These are phyloP conservation scores for Sporobolomyces pararoseus DNA, from an alignment of 768 basidiomycete species.

Conservation along the genomic window DNA sequence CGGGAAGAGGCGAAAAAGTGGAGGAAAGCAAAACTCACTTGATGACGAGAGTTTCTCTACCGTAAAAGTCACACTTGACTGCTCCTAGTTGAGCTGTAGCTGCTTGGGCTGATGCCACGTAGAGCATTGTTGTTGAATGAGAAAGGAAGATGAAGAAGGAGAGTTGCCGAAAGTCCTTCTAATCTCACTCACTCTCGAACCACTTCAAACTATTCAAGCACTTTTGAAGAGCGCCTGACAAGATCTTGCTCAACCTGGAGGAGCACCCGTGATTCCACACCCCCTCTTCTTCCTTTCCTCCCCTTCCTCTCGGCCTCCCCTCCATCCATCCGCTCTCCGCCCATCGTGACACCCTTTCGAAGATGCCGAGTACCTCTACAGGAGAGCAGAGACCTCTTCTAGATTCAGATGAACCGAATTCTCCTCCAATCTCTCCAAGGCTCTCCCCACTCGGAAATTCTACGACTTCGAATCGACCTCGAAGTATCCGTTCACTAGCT, in stretches of 20 bases:
- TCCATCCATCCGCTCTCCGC: not conserved
- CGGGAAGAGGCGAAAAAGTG: not conserved
- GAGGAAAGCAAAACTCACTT: conserved; percentile 25
- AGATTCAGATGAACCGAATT: not conserved
- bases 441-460: not conserved
- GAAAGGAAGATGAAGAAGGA: not conserved
- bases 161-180: not conserved
- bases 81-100: conserved; percentile 36
- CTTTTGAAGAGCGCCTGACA: no score
- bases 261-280: no score
- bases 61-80: conserved; percentile 21
- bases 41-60: conserved; percentile 2
- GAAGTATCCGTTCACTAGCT: conserved; percentile 23
- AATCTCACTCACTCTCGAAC: no score
- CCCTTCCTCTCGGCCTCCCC: not conserved
- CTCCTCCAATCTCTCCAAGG: not conserved
- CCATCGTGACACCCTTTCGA: not conserved
- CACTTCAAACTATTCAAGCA: no score
- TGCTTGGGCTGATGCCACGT: conserved; percentile 34
- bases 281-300: no score
- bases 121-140: conserved; percentile 32
- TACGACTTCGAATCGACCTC: not conserved
- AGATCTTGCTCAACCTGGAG: no score
- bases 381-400: not conserved
- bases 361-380: not conserved